phyloP scores from a whole-genome alignment of 495 filamentous ascomycete species.

The Aspergillus bertholletiae region DNA sequence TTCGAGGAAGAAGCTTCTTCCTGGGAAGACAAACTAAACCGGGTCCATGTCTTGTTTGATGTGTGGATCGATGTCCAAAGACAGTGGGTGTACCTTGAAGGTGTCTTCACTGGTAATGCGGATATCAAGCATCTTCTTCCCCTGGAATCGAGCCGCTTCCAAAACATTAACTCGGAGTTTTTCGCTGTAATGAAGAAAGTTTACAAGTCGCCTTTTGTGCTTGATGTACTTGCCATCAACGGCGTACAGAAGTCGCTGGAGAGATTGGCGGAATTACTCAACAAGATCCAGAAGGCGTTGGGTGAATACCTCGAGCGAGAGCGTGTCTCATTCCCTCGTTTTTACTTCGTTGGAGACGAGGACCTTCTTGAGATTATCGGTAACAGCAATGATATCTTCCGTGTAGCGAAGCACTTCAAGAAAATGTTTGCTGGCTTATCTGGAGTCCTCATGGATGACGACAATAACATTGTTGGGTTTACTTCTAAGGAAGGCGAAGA shows the following conservation, averaged over 20 bases:
- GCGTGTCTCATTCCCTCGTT: slow-evolving; percentile 92
- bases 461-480: slow-evolving; percentile 83
- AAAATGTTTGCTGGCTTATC: slow-evolving; percentile 99
- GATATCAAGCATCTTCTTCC: slow-evolving; percentile 98
- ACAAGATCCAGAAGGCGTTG: slow-evolving; percentile 98
- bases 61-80: slow-evolving; percentile 99
- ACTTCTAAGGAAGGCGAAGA: slow-evolving; percentile 94
- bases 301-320: slow-evolving; percentile 98
- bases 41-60: slow-evolving; percentile 95
- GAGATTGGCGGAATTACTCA: slow-evolving; percentile 87
- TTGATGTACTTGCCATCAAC: slow-evolving; percentile 92
- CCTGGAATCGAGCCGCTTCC: slow-evolving; percentile 91
- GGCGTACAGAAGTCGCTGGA: slow-evolving; percentile 95
- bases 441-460: slow-evolving; percentile 86
- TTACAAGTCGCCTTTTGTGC: slow-evolving; percentile 86
- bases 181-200: slow-evolving; percentile 98
- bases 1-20: slow-evolving; percentile 95
- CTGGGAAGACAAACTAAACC: slow-evolving; percentile 98
- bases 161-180: slow-evolving; percentile 99
- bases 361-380: slow-evolving; percentile 99
- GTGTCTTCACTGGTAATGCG: slow-evolving; percentile 96
- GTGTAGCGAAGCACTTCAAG: slow-evolving; percentile 96
- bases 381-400: slow-evolving; percentile 94
- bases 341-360: slow-evolving; percentile 99
- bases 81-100: slow-evolving; percentile 98